phyloP scores from a whole-genome alignment of 257 asterid species.

The Jacaranda mimosifolia region DNA sequence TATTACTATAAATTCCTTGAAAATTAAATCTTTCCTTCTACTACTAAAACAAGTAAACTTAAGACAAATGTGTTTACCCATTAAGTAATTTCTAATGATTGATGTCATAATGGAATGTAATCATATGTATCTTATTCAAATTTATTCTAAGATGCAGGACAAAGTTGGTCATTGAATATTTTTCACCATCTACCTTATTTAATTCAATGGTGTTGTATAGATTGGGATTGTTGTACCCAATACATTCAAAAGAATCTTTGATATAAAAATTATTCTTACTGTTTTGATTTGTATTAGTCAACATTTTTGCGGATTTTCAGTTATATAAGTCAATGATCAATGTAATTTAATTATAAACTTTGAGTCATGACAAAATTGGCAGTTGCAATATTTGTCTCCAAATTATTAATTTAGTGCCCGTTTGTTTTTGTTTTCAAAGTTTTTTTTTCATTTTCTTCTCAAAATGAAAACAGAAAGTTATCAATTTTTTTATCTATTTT shows the following conservation, averaged over 20 bases:
- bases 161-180: no score
- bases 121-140: not conserved
- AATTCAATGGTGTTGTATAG: no score
- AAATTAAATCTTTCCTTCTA: not conserved
- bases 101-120: not conserved
- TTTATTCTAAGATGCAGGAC: not conserved
- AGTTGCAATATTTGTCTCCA: not conserved
- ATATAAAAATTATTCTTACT: not conserved
- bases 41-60: not conserved
- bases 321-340: not conserved
- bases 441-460: no score
- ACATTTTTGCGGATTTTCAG: not conserved
- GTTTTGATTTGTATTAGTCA: slow-evolving; percentile 7
- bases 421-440: no score
- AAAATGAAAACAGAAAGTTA: no score
- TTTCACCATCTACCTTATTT: no score
- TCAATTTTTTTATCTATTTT: no score
- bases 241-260: not conserved
- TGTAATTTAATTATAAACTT: not conserved
- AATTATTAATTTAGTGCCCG: no score
- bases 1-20: not conserved
- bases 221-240: not conserved
- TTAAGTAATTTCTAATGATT: not conserved
- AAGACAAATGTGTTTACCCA: not conserved
- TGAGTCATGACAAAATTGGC: not conserved